Evolutionary conservation across 1,284 basidiomycete genomes (phyloP), one percentile per base, ranked within the genome.

Genomic region (Irpex sp.): DNA sequence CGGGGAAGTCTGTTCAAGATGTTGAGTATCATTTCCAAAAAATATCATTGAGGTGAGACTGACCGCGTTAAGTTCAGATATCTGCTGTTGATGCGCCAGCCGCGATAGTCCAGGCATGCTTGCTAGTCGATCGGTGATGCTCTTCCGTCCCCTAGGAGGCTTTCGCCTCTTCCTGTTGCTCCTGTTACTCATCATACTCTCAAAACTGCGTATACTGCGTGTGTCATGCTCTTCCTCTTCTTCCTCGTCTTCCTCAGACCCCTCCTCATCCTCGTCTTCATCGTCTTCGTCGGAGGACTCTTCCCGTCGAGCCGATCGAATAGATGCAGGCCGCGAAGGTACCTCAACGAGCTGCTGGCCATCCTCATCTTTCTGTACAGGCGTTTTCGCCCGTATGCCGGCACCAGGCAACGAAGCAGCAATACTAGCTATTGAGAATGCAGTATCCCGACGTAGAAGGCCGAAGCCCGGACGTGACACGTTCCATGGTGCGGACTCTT

Each of bases 371-470:
- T 53, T 68, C 66, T 62, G 68, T 60, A 61, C 61, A 63, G 67
- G 67, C 58, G 63, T 69, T 67, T 67, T 65, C 67, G 58, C 74
- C 69, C 37, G 74, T n/a, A 61, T 61, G 19, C 56, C 56, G 69
- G 55, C 73, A 73, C 77, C 81, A 0, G 87, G 85, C 3, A 88
- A 77, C 18, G 81, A 84, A 4, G 86, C 88, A 0, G 90, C 86
- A 19, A 94, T 81, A 66, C 84, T 89, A 5, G 90, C 89, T 60
- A 94, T 89, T 14, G 90, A 92, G 71, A 94, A 94, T 2, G 85
- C 85, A 14, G 85, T 87, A 56, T 91, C 89, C 53, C 88, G 80
- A 35, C 90, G 78, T 9, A 90, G 74, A 16, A 90, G 73, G 7
- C 85, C 86, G 65, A 90, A 86, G 2, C 83, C 78, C 4, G 83